Evolutionary conservation across 306 rosid species (phyloP), one percentile per base, ranked within the genome.

Genomic region (Dalbergia cochinchinensis): DNA sequence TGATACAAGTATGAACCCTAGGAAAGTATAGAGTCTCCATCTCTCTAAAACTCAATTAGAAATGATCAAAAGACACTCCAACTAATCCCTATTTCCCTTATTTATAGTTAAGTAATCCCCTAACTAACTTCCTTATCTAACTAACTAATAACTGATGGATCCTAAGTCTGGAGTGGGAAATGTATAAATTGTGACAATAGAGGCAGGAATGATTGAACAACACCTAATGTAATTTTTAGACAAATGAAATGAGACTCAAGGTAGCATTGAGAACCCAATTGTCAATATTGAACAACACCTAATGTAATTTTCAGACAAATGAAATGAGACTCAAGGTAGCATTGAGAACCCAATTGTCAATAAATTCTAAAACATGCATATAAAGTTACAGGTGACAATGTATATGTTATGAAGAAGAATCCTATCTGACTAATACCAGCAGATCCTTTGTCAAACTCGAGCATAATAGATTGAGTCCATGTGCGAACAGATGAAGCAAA

Each of bases 371-470:
- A 73, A 77, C 55, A 34, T 58, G 79, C 84, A 69, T 44, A 66
- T n/a, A 4, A 44, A 69, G 65, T 71, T 45, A 70, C 73, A 37
- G 73, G 33, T 60, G 59, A 64, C 48, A 60, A 35, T 66, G 65
- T 60, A 71, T 54, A 65, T 41, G 55, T 45, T 44, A 75, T 18
- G 65, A 51, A 35, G 53, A 78, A 76, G 59, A 75, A 79, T 65
- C 58, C 16, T 4, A 31, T 68, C 66, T 11, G 50, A 77, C 39
- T 20, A 79, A 75, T 89, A 94, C 99, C 97, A 80, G 92, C 83
- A 87, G 89, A 87, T 65, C 84, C 89, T 84, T 85, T 83, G 77
- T 94, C 95, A 80, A 94, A 92, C 74, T 84, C 87, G 7, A 73
- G 85, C 86, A 90, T 63, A 71, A 84, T 83, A 72, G 88, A 79